Evolutionary conservation across 2,329 filamentous ascomycete genomes (phyloP).

Genomic region (Neurospora crassa): DNA sequence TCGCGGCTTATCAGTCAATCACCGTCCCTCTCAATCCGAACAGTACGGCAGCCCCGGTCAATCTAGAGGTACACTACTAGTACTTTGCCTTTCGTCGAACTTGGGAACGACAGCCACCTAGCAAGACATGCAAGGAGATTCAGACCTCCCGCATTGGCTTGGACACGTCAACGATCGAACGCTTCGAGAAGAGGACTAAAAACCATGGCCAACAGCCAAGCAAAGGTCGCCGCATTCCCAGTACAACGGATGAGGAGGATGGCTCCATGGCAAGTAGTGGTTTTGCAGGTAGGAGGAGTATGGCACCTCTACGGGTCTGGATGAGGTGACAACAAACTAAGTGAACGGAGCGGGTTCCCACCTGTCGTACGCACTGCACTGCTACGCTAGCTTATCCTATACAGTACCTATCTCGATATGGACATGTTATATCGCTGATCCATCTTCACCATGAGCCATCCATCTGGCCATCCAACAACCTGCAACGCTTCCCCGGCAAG

Average conservation of each 20-base stretch:
- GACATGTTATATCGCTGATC: not conserved
- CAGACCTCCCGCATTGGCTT: not conserved
- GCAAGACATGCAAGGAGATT: not conserved
- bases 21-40: not conserved
- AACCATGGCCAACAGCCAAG: not conserved
- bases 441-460: not conserved
- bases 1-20: constrained; percentile 10
- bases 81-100: not conserved
- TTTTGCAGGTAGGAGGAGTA: not conserved
- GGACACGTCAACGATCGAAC: not conserved
- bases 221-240: not conserved
- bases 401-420: not conserved
- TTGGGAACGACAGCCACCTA: not conserved
- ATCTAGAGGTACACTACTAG: no score
- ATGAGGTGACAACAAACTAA: not conserved
- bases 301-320: not conserved
- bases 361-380: not conserved
- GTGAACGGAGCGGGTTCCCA: not conserved
- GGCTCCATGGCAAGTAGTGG: not conserved
- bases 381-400: not conserved
- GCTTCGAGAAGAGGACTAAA: not conserved
- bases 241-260: not conserved
- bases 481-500: not conserved
- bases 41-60: not conserved
- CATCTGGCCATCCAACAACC: not conserved